Evolutionary conservation across 78 protist species (phyloP).

Genomic region (Tieghemostelium lacteum): DNA sequence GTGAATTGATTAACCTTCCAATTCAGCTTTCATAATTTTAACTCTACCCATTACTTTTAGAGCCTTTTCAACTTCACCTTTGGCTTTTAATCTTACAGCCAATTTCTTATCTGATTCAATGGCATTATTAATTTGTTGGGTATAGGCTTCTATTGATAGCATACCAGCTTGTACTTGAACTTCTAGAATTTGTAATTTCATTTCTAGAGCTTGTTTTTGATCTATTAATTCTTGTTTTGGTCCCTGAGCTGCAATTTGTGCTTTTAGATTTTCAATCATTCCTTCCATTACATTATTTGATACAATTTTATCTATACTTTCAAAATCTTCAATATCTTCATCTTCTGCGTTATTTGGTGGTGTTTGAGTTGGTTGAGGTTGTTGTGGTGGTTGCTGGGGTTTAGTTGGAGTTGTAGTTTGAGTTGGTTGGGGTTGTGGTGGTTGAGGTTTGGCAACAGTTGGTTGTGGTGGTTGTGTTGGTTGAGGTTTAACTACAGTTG

Average conservation of each 20-base stretch:
- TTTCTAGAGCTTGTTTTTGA: slow-evolving; percentile 63
- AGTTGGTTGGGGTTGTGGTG: neutral
- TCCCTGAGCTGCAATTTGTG: slow-evolving; percentile 11
- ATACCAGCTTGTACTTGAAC: slow-evolving; percentile 41
- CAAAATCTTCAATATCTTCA: slow-evolving; percentile 3
- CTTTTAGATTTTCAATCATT: slow-evolving; percentile 3
- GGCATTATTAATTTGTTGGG: slow-evolving; percentile 31
- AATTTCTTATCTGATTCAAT: slow-evolving; percentile 28
- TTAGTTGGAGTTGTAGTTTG: slow-evolving; percentile 3
- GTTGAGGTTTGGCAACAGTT: neutral
- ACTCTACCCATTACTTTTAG: slow-evolving; percentile 44
- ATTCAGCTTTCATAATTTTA: slow-evolving; percentile 36
- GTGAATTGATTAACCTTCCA: too few species aligned
- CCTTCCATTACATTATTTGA: slow-evolving; percentile 62
- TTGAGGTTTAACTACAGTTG: neutral
- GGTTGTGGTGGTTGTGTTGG: neutral
- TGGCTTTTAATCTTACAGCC: slow-evolving; percentile 7
- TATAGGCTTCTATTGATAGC: slow-evolving; percentile 21
- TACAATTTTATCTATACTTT: slow-evolving; percentile 34
- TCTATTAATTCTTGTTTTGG: slow-evolving; percentile 43
- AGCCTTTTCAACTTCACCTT: slow-evolving; percentile 56
- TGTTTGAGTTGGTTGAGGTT: neutral
- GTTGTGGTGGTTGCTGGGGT: neutral
- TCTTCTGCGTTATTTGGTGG: slow-evolving; percentile 11
- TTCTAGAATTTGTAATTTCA: slow-evolving; percentile 51